These are phyloP conservation scores for Hyphopichia khmerensis DNA, from an alignment of 1,139 yeast genomes.

Conservation along the genomic window DNA sequence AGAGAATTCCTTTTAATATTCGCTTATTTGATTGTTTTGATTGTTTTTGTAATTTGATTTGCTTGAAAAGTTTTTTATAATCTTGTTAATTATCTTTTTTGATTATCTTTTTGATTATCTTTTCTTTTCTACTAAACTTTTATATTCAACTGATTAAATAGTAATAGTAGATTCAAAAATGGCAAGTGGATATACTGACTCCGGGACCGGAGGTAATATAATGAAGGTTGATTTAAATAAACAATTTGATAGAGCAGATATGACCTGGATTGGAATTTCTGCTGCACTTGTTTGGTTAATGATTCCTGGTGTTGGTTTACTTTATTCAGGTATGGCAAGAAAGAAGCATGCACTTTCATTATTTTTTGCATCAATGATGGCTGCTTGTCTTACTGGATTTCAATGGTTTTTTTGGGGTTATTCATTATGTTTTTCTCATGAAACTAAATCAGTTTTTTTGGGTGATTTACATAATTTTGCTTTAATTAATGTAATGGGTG, in stretches of 20 bases:
- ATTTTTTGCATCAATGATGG: constrained; percentile 93
- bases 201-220: constrained; percentile 79
- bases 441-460: constrained; percentile 62
- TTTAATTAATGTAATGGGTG: constrained; percentile 76
- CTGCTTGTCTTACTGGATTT: constrained; percentile 74
- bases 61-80: no score
- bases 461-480: constrained; percentile 83
- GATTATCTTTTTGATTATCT: no score
- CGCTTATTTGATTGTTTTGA: no score
- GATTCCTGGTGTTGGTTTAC: constrained; percentile 91
- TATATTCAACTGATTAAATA: no score
- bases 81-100: no score
- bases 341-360: constrained; percentile 89
- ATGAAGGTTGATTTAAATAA: constrained; percentile 68
- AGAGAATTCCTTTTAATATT: no score
- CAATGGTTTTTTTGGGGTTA: constrained; percentile 99
- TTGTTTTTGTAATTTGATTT: no score
- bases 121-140: no score
- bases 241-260: constrained; percentile 73
- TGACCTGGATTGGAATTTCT: constrained; percentile 85
- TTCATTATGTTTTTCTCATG: constrained; percentile 78
- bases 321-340: constrained; percentile 88
- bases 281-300: constrained; percentile 85
- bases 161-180: not conserved
- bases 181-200: constrained; percentile 37